A percentile compares a stretch with the other conserved stretches of the same genome.
phyloP scores from a whole-genome alignment of 2,329 filamentous ascomycete genomes.

The Arthrobotrys iridis region DNA sequence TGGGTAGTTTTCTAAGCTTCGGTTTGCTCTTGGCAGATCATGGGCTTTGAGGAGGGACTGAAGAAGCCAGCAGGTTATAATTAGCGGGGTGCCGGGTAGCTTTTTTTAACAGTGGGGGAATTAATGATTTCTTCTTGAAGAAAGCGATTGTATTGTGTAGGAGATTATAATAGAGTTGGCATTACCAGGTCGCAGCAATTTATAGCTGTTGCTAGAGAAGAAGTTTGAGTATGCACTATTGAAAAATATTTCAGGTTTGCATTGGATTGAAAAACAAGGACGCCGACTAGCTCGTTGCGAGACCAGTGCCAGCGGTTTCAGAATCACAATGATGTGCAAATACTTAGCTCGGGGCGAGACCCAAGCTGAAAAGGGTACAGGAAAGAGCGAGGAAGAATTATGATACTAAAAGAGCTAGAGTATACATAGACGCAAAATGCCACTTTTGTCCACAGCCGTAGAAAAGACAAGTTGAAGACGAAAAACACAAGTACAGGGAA shows the following conservation, averaged over 20 bases:
- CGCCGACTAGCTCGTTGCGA: no score
- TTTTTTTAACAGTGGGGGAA: neutral
- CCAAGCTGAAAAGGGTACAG: neutral
- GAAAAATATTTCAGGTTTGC: neutral
- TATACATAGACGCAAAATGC: slow-evolving; percentile 19
- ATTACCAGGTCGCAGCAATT: neutral
- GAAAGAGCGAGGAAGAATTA: neutral
- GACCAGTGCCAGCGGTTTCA: neutral
- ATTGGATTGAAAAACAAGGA: neutral
- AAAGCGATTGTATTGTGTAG: slow-evolving; percentile 15
- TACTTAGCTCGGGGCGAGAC: no score
- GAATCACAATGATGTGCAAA: no score
- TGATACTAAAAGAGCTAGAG: slow-evolving; percentile 16
- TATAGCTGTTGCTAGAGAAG: slow-evolving; percentile 2
- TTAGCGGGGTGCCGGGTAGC: no score
- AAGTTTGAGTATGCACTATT: neutral
- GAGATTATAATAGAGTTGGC: slow-evolving; percentile 18
- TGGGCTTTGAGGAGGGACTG: no score
- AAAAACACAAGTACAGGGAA: slow-evolving; percentile 15
- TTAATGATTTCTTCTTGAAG: neutral
- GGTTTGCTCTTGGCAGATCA: neutral
- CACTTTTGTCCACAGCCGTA: slow-evolving; percentile 31
- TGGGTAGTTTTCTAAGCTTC: neutral
- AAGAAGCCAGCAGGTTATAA: no score
- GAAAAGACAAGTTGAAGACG: slow-evolving; percentile 4